A percentile compares a stretch with the other conserved stretches of the same genome.
Evolutionary conservation across 352 stramenopile species (phyloP).

Genomic region (Phytophthora constricta): DNA sequence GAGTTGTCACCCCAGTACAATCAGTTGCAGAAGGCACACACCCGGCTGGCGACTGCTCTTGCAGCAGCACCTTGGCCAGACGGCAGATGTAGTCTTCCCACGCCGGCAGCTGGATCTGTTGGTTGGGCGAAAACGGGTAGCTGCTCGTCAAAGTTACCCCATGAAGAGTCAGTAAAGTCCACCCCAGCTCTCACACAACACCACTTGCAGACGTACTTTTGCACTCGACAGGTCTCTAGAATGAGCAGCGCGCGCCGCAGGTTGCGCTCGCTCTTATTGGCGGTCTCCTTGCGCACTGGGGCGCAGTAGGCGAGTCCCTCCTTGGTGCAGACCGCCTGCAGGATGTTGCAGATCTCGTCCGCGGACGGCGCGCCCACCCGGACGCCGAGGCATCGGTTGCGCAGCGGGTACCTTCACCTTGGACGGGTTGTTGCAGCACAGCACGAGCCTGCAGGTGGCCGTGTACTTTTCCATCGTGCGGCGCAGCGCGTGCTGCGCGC

Average conservation of each 20-base stretch:
- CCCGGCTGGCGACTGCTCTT: slow-evolving; percentile 95
- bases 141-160: slow-evolving; percentile 24
- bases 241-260: slow-evolving; percentile 97
- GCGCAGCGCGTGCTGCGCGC: slow-evolving; percentile 97
- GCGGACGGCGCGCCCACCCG: slow-evolving; percentile 92
- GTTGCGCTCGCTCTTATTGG: slow-evolving; percentile 94
- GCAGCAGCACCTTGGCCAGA: slow-evolving; percentile 94
- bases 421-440: slow-evolving; percentile 96
- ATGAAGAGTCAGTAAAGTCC: neutral
- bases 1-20: no score
- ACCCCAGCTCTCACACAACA: no score
- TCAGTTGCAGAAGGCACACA: slow-evolving; percentile 29
- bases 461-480: slow-evolving; percentile 98
- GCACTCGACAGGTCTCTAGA: slow-evolving; percentile 94
- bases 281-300: slow-evolving; percentile 90
- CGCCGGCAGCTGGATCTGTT: slow-evolving; percentile 90
- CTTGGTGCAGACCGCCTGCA: slow-evolving; percentile 91
- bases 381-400: slow-evolving; percentile 95
- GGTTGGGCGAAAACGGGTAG: no score
- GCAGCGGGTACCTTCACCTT: slow-evolving; percentile 99
- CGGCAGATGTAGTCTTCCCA: slow-evolving; percentile 98
- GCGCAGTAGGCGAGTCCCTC: slow-evolving; percentile 92
- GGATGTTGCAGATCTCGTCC: slow-evolving; percentile 91
- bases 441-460: slow-evolving; percentile 95
- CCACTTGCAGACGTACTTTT: no score